Base-by-base conservation (phyloP, 73 alveolate species). In the Paraurostyla sp. region DNA sequence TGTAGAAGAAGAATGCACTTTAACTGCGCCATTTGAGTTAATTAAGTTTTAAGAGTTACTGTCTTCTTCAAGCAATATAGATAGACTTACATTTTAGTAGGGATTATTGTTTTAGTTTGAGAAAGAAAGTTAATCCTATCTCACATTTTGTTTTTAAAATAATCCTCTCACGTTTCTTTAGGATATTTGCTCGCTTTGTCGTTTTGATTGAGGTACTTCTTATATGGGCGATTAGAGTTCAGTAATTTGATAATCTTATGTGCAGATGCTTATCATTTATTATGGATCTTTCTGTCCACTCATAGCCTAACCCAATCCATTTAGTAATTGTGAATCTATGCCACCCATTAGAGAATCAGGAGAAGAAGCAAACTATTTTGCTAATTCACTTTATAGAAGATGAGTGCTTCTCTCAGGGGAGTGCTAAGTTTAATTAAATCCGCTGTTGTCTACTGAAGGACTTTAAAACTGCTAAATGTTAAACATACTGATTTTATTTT, bases 171-270 rank as follows among this genome's bases (percentile, higher is more conserved):
- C n/a, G 56, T 16, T 45, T 45, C 16, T 45, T 11, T 16, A 45
- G 16, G 33, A 52, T 35, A 18, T 52, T 52, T 52, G 23, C 69
- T 52, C 23, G 4, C 23, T 13, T 52, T 52, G 7, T 52, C 23
- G 9, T n/a, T 52, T 9, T n/a, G 13, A 18, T 52, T 62, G 30
- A 3, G 20, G 46, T 16, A 32, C 25, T 25, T 62, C 80, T 32
- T 9, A 29, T 15, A 23, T 50, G 4, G 80, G 80, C 27, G 80
- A 62, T 36, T 62, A 62, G 27, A 62, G 18, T 36, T 62, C 80
- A 32, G 80, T 62, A 13, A 62, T 36, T n/a, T 62, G 15, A 62
- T 62, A 62, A 36, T 62, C 80, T 62, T 62, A 62, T 25, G 80
- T 62, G 51, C 80, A 62, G 7, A 62, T 32, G 27, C 80, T 62